phyloP scores from a whole-genome alignment of 1,139 yeast genomes.

The Pichia sp. region DNA sequence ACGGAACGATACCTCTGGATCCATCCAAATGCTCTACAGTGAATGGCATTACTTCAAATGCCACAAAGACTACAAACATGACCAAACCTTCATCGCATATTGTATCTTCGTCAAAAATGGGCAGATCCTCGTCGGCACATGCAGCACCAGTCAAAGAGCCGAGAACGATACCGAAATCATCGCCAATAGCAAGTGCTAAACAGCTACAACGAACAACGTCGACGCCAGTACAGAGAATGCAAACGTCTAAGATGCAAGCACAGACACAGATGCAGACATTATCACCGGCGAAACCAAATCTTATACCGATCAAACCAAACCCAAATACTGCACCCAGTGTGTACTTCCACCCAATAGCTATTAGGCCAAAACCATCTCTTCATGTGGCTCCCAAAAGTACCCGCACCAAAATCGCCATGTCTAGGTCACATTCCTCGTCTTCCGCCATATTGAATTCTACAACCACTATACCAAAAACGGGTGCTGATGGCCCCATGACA shows the following conservation, averaged over 20 bases:
- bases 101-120: too few relatives aligned
- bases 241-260: too few relatives aligned
- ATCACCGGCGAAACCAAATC: slow-evolving; percentile 18
- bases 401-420: slow-evolving; percentile 3
- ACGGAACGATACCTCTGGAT: too few relatives aligned
- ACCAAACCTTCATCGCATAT: too few relatives aligned
- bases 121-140: too few relatives aligned
- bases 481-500: slow-evolving; percentile 13
- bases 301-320: slow-evolving; percentile 43
- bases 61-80: too few relatives aligned
- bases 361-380: slow-evolving; percentile 23
- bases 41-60: too few relatives aligned
- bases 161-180: too few relatives aligned
- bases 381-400: slow-evolving; percentile 14
- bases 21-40: too few relatives aligned
- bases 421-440: slow-evolving; percentile 5
- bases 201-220: slow-evolving; percentile 3
- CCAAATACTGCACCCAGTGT: slow-evolving; percentile 7
- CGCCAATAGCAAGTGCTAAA: neutral
- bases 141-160: too few relatives aligned
- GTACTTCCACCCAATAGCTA: slow-evolving; percentile 25
- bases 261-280: too few relatives aligned
- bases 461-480: neutral
- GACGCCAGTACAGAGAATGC: too few relatives aligned
- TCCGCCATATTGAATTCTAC: slow-evolving; percentile 3